Percentiles rank a stretch among this genome's conserved stretches.
Conservation (phyloP, 2,329 filamentous ascomycete species). For the Capronia americana region DNA sequence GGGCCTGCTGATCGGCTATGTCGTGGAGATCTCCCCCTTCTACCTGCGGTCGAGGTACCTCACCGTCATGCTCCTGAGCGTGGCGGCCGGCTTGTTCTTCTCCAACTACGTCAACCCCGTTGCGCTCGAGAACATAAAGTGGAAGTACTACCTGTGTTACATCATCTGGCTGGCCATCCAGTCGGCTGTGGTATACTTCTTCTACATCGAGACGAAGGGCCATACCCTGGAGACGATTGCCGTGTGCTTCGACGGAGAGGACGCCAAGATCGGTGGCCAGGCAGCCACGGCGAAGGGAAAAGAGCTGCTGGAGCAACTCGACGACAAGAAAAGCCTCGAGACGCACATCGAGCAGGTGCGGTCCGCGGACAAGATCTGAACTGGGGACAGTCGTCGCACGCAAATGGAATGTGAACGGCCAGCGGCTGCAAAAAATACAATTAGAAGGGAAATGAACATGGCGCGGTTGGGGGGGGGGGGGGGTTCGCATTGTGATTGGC, state of each 20-base stretch:
- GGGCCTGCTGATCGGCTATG: slow-evolving; percentile 43
- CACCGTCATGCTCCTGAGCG: slow-evolving; percentile 36
- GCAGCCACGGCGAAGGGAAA: slow-evolving; percentile 19
- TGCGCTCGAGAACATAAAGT: slow-evolving; percentile 40
- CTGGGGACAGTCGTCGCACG: not conserved
- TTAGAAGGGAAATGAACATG: not conserved
- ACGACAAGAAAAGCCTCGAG: slow-evolving; percentile 13
- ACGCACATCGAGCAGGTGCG: slow-evolving; percentile 13
- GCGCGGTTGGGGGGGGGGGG: too few species aligned
- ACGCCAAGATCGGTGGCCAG: slow-evolving; percentile 19
- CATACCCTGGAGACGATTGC: slow-evolving; percentile 45
- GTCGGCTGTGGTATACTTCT: slow-evolving; percentile 45
- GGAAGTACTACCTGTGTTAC: slow-evolving; percentile 43
- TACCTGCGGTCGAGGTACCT: slow-evolving; percentile 47
- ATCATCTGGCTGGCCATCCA: slow-evolving; percentile 43
- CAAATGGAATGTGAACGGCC: not conserved
- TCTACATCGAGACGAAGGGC: slow-evolving; percentile 47
- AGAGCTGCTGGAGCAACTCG: slow-evolving; percentile 16
- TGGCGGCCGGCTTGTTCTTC: slow-evolving; percentile 23
- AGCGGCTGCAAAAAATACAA: not conserved
- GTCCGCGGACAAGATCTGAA: slow-evolving; percentile 2
- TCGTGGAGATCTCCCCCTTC: slow-evolving; percentile 46
- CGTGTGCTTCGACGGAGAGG: slow-evolving; percentile 36
- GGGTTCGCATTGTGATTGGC: not conserved
- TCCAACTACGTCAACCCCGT: slow-evolving; percentile 41